These are phyloP conservation scores for Fusarium buharicum DNA, from an alignment of 2,329 filamentous ascomycete species.

Conservation along the genomic window DNA sequence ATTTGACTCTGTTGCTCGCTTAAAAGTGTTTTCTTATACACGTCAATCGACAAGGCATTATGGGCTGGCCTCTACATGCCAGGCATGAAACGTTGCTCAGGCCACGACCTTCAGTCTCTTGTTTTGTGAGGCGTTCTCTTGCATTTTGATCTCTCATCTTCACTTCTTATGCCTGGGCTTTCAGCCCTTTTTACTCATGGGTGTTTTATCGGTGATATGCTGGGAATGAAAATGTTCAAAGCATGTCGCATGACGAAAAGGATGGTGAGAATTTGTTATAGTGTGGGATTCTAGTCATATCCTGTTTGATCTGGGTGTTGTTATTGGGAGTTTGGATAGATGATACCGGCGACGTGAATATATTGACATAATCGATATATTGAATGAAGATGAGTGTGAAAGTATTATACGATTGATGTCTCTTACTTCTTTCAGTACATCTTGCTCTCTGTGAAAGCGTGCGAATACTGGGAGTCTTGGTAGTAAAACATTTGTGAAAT, in stretches of 20 bases:
- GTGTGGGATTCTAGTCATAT: slow-evolving; percentile 6
- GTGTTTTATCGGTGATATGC: slow-evolving; percentile 15
- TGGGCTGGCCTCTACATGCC: slow-evolving; percentile 36
- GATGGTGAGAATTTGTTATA: slow-evolving; percentile 19
- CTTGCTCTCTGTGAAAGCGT: too few relatives aligned
- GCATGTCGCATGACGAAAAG: slow-evolving; percentile 12
- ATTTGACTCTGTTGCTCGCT: slow-evolving; percentile 2
- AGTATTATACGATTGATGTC: not conserved
- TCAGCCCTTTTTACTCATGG: slow-evolving; percentile 4
- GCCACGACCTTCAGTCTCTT: slow-evolving; percentile 11
- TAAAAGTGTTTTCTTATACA: slow-evolving; percentile 24
- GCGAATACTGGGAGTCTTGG: not conserved
- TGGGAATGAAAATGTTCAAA: slow-evolving; percentile 5
- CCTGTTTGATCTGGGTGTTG: slow-evolving; percentile 16
- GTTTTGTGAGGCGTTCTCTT: slow-evolving; percentile 27
- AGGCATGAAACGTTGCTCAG: slow-evolving; percentile 18
- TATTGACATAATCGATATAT: slow-evolving; percentile 33
- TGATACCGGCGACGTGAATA: slow-evolving; percentile 43
- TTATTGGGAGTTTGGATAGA: slow-evolving; percentile 40
- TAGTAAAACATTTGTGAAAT: too few relatives aligned
- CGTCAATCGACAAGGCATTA: slow-evolving; percentile 22
- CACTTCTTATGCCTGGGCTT: slow-evolving; percentile 32
- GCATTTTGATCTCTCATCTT: slow-evolving; percentile 18
- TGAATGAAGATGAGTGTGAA: slow-evolving; percentile 21
- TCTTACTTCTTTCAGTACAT: too few relatives aligned